phyloP scores from a whole-genome alignment of 495 filamentous ascomycete species.

The Podospora pseudocomata region DNA sequence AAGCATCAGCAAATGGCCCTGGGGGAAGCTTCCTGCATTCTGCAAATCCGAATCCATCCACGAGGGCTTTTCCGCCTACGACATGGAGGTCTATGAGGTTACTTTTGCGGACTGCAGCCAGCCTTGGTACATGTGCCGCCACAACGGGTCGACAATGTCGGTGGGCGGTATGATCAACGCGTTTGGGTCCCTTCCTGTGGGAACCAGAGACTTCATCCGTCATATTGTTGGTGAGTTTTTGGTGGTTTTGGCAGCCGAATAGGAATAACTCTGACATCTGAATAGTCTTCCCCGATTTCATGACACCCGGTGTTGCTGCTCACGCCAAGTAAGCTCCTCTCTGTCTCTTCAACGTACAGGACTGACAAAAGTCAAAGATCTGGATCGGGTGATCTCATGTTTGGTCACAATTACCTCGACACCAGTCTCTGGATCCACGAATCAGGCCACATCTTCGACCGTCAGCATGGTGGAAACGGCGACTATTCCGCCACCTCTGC shows the following conservation, averaged over 20 bases:
- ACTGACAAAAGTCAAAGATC: background rate
- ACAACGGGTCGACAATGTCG: background rate
- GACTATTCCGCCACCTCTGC: background rate
- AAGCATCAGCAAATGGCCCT: background rate
- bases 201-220: background rate
- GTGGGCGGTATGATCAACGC: background rate
- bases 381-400: background rate
- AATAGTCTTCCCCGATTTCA: background rate
- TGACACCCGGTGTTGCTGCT: background rate
- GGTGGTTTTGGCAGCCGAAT: background rate
- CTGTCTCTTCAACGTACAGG: background rate
- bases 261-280: background rate
- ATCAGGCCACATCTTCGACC: background rate
- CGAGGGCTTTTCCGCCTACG: background rate
- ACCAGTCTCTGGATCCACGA: constrained; percentile 1
- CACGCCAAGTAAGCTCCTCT: background rate
- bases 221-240: constrained; percentile 1
- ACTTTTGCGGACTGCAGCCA: background rate
- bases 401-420: background rate
- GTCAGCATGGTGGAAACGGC: background rate
- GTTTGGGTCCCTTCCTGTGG: background rate
- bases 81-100: constrained; percentile 5
- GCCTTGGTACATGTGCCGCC: background rate
- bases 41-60: background rate
- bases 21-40: background rate